Evolutionary conservation across 768 basidiomycete genomes (phyloP), one percentile per base, ranked within the genome.

Genomic region (Clathrus columnatus): DNA sequence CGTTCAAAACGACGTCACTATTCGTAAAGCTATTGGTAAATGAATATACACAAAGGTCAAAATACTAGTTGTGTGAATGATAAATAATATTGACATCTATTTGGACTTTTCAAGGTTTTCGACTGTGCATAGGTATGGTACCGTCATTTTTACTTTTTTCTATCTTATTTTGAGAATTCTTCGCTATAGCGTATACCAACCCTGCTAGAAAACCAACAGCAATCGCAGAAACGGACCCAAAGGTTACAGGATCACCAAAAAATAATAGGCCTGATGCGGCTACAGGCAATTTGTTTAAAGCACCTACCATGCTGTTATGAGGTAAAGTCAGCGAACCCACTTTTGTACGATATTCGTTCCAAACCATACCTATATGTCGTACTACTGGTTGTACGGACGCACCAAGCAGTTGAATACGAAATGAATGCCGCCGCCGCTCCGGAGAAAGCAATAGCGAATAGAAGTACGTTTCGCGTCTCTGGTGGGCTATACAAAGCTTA

Each of bases 201-300:
- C 94, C 94, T 32, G 94, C 90, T 64, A 94, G 79, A 71, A 97
- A 97, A 2, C 96, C 96, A 45, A 89, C 79, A 1, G 75, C 71
- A 53, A 99, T 83, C 29, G 93, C 92, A 10, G 87, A 85, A 48
- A 97, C 86, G 17, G 91, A 94, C 44, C 93, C 89, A 50, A 85
- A 66, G 7, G 91, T 96, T 45, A 91, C 85, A 23, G 83, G 71
- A 68, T 99, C 94, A 43, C 91, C 92, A 66, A 96, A 96, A 73
- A 96, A 96, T 58, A 99, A 69, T 85, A 99, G 91, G 21, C 96
- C 96, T n/a, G 93, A 96, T 14, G 92, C 94, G 6, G 96, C 96
- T 48, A 99, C 92, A 32, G 96, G 96, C 18, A 99, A 77, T 73
- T 98, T 98, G 73, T 98, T 98, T 62, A 98, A 70, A 0, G 94